phyloP scores from a whole-genome alignment of 768 basidiomycete genomes.

The Cubamyces lactineus region DNA sequence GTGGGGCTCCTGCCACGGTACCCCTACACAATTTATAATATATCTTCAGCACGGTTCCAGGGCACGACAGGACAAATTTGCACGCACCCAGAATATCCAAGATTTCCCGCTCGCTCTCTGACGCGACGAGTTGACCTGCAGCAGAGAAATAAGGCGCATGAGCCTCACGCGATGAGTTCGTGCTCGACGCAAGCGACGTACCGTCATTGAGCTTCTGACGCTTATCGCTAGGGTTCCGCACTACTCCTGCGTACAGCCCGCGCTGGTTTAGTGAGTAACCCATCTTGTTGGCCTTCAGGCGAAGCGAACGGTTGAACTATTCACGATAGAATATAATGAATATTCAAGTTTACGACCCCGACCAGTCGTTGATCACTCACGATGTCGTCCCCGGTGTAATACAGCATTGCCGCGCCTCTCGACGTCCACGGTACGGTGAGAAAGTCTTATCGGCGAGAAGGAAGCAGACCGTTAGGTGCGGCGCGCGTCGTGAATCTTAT shows the following conservation, averaged over 20 bases:
- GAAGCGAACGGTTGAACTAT: constrained; percentile 89
- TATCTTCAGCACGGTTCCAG: not conserved
- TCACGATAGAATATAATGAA: not conserved
- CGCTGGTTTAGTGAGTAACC: constrained; percentile 89
- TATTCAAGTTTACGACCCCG: not conserved
- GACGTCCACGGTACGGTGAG: constrained; percentile 78
- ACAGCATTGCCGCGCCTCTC: constrained; percentile 85
- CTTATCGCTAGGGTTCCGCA: constrained; percentile 68
- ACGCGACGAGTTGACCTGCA: constrained; percentile 58
- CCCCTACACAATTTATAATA: constrained; percentile 38
- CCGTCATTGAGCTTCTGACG: constrained; percentile 64
- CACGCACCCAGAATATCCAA: constrained; percentile 66
- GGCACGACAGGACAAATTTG: not conserved
- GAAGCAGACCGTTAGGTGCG: not conserved
- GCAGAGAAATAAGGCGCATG: not conserved
- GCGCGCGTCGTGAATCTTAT: not conserved
- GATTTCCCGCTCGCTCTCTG: constrained; percentile 86
- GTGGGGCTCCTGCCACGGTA: constrained; percentile 84
- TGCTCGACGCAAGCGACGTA: constrained; percentile 30
- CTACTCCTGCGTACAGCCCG: constrained; percentile 73
- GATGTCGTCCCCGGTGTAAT: constrained; percentile 94
- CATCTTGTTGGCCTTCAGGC: constrained; percentile 78
- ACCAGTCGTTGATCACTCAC: constrained; percentile 45
- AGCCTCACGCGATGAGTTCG: not conserved
- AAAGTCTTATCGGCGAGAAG: constrained; percentile 53